These are phyloP conservation scores for Hypericum androsaemum DNA, from an alignment of 345 rosid species.

Conservation along the genomic window DNA sequence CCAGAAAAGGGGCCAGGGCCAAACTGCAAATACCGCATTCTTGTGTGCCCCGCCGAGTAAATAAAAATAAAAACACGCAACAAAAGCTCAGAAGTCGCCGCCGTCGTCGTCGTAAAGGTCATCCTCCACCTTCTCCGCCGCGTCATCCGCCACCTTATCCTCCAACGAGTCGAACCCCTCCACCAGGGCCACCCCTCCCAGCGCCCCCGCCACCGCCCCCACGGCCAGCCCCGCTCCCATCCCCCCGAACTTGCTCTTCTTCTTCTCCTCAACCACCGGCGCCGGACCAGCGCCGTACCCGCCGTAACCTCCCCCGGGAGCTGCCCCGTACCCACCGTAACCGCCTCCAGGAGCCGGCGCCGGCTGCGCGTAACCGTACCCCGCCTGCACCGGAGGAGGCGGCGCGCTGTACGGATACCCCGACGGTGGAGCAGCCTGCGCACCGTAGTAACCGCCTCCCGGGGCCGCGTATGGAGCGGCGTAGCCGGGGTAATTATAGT, in stretches of 20 bases:
- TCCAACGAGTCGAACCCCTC: slow-evolving; percentile 67
- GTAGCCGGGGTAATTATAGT: slow-evolving; percentile 4
- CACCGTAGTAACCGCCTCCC: too few species aligned
- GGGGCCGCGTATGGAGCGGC: slow-evolving; percentile 13
- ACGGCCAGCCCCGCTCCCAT: slow-evolving; percentile 68
- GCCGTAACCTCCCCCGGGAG: slow-evolving; percentile 16
- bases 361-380: slow-evolving; percentile 13
- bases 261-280: slow-evolving; percentile 29
- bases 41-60: too few species aligned
- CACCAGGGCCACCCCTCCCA: slow-evolving; percentile 66
- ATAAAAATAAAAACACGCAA: too few species aligned
- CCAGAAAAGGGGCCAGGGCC: too few species aligned
- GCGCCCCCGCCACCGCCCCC: slow-evolving; percentile 65
- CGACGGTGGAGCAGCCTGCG: slow-evolving; percentile 15
- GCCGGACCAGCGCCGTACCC: slow-evolving; percentile 6
- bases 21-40: too few species aligned
- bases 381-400: slow-evolving; percentile 24
- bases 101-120: background rate
- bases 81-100: background rate
- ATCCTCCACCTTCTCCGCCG: slow-evolving; percentile 8
- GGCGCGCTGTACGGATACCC: slow-evolving; percentile 21
- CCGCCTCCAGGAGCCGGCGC: slow-evolving; percentile 10
- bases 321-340: slow-evolving; percentile 18
- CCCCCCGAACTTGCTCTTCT: slow-evolving; percentile 52
- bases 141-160: slow-evolving; percentile 29